Conservation (phyloP, 306 rosid genomes). For the Geum urbanum region DNA sequence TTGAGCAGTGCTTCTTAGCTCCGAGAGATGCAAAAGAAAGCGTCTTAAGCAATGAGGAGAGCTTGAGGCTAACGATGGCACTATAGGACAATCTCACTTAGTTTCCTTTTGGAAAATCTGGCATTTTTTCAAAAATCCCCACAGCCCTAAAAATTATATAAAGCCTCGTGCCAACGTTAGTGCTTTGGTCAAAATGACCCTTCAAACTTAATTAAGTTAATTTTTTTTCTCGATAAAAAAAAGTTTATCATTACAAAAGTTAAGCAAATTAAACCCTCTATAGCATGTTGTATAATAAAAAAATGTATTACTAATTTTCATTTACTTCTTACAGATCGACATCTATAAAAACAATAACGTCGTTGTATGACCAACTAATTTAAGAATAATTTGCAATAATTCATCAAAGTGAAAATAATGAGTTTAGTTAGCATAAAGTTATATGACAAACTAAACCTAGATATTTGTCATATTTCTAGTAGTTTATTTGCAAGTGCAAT, state of each 20-base stretch:
- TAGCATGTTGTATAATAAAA: no score
- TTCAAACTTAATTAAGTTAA: background rate
- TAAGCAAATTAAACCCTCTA: background rate
- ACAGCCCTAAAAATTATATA: background rate
- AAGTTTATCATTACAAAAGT: no score
- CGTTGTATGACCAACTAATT: no score
- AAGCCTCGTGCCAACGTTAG: background rate
- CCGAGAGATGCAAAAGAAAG: constrained; percentile 25
- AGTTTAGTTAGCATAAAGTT: background rate
- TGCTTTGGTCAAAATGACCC: background rate
- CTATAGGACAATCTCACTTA: constrained; percentile 30
- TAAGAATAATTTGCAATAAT: no score
- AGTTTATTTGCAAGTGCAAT: background rate
- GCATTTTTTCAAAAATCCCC: constrained; percentile 12
- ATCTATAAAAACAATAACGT: no score
- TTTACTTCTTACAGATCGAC: no score
- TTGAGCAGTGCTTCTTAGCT: constrained; percentile 40
- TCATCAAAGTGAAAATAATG: background rate
- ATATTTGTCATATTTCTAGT: no score
- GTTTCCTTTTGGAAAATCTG: constrained; percentile 25
- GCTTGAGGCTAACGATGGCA: background rate
- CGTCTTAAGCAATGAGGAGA: constrained; percentile 21
- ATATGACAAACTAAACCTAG: background rate
- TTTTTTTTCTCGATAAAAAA: background rate
- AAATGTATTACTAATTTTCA: no score